Percentiles rank a stretch among this genome's conserved stretches.
These are phyloP conservation scores for Acrocalymma vagum DNA, from an alignment of 2,329 filamentous ascomycete species.

Conservation along the genomic window DNA sequence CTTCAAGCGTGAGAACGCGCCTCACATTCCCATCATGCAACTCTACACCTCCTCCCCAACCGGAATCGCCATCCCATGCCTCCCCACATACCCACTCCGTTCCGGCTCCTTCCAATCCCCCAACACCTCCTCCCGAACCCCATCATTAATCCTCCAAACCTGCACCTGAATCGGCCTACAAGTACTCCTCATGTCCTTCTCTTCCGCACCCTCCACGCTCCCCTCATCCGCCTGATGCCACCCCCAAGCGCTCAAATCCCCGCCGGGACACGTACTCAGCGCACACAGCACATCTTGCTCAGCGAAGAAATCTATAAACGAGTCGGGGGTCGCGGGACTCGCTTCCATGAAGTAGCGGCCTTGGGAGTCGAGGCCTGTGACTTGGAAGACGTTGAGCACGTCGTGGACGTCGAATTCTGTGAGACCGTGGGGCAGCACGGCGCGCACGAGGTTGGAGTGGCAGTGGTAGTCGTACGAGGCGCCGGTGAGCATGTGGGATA, in stretches of 20 bases:
- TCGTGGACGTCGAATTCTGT: conserved; percentile 81
- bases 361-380: conserved; percentile 74
- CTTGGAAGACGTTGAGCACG: conserved; percentile 87
- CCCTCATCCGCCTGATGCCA: conserved; percentile 66
- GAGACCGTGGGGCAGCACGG: conserved; percentile 73
- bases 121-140: conserved; percentile 39
- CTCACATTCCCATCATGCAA: background rate
- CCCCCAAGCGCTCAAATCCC: conserved; percentile 83
- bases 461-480: conserved; percentile 82
- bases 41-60: conserved; percentile 40
- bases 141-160: conserved; percentile 70
- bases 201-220: conserved; percentile 61
- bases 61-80: conserved; percentile 70
- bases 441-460: conserved; percentile 80
- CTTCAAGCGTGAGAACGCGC: background rate
- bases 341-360: conserved; percentile 63
- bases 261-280: conserved; percentile 77
- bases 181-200: conserved; percentile 64
- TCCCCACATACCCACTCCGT: conserved; percentile 68
- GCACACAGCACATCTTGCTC: conserved; percentile 78
- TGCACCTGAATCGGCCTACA: conserved; percentile 79
- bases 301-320: conserved; percentile 78
- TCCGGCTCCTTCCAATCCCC: conserved; percentile 70
- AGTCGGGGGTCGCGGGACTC: conserved; percentile 36
- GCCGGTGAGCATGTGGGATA: conserved; percentile 77